phyloP scores from a whole-genome alignment of 1,284 basidiomycete genomes.

The Ganoderma meredithae region DNA sequence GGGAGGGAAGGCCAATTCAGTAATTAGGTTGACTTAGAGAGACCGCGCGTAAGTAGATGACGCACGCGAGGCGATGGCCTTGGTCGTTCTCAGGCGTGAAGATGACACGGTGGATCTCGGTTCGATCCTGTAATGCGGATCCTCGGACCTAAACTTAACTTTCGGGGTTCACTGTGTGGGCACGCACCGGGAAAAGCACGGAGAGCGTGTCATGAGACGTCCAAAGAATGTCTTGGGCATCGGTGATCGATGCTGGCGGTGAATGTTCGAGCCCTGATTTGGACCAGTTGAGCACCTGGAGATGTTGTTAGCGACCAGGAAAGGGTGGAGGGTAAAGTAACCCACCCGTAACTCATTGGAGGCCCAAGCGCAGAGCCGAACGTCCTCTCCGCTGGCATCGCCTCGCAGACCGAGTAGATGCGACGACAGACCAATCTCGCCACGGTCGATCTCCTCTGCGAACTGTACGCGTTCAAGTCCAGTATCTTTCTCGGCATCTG shows the following conservation, averaged over 20 bases:
- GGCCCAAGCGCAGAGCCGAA: slow-evolving; percentile 55
- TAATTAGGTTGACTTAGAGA: not conserved
- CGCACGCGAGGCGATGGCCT: slow-evolving; percentile 3
- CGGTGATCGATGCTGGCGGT: slow-evolving; percentile 26
- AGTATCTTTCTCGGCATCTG: slow-evolving; percentile 27
- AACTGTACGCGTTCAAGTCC: slow-evolving; percentile 24
- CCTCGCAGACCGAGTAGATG: slow-evolving; percentile 46
- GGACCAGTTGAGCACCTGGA: slow-evolving; percentile 23
- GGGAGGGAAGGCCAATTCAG: not conserved
- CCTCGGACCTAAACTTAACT: not conserved
- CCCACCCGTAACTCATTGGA: slow-evolving; percentile 51
- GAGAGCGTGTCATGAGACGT: slow-evolving; percentile 42
- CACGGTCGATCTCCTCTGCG: slow-evolving; percentile 36
- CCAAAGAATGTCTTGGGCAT: slow-evolving; percentile 49
- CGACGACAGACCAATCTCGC: slow-evolving; percentile 41
- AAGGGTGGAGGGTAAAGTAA: not conserved
- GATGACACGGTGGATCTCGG: slow-evolving; percentile 49
- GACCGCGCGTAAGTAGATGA: not conserved
- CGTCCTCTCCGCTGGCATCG: slow-evolving; percentile 36
- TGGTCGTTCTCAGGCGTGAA: slow-evolving; percentile 30
- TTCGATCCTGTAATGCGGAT: slow-evolving; percentile 47
- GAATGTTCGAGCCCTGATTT: slow-evolving; percentile 5
- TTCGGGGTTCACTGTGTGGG: not conserved
- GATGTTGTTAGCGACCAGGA: not conserved
- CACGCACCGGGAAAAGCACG: slow-evolving; percentile 15